These are phyloP conservation scores for Taxawa tesnikishii DNA, from an alignment of 2,329 filamentous ascomycete genomes.

Conservation along the genomic window DNA sequence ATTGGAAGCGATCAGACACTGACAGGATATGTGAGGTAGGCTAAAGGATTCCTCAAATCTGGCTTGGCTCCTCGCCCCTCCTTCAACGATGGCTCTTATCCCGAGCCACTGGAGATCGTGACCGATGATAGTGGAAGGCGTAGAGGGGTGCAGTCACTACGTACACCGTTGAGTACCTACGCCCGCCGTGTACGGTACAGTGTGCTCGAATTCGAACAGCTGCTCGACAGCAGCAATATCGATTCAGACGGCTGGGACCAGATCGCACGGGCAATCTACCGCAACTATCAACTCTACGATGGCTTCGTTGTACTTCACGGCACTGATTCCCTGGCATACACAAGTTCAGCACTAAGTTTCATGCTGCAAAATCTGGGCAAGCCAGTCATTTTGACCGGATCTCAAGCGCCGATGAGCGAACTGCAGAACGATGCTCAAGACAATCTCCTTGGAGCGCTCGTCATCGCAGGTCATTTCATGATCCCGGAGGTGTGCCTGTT, in stretches of 20 bases:
- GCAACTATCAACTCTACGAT: constrained; percentile 82
- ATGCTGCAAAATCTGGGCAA: constrained; percentile 88
- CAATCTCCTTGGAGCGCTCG: constrained; percentile 76
- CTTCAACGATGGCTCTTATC: constrained; percentile 66
- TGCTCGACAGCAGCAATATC: constrained; percentile 85
- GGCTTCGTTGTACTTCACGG: constrained; percentile 86
- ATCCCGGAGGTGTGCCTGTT: constrained; percentile 89
- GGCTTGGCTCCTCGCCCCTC: constrained; percentile 72
- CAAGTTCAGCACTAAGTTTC: constrained; percentile 80
- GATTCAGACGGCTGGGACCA: constrained; percentile 76
- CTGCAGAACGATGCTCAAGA: constrained; percentile 85
- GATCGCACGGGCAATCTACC: constrained; percentile 65
- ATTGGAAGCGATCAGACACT: not conserved
- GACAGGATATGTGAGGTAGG: constrained; percentile 15
- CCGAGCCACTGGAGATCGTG: constrained; percentile 43
- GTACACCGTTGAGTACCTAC: constrained; percentile 71
- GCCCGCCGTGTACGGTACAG: constrained; percentile 71
- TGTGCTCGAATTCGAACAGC: constrained; percentile 69
- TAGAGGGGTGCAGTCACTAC: constrained; percentile 52
- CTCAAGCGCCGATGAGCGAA: constrained; percentile 69
- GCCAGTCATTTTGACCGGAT: constrained; percentile 69
- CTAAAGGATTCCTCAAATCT: constrained; percentile 60
- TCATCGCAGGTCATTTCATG: constrained; percentile 84
- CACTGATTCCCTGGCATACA: constrained; percentile 79
- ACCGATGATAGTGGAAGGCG: constrained; percentile 35